A percentile compares a stretch with the other conserved stretches of the same genome.
Conservation (phyloP, 306 rosid genomes). For the Adenanthera pavonina region DNA sequence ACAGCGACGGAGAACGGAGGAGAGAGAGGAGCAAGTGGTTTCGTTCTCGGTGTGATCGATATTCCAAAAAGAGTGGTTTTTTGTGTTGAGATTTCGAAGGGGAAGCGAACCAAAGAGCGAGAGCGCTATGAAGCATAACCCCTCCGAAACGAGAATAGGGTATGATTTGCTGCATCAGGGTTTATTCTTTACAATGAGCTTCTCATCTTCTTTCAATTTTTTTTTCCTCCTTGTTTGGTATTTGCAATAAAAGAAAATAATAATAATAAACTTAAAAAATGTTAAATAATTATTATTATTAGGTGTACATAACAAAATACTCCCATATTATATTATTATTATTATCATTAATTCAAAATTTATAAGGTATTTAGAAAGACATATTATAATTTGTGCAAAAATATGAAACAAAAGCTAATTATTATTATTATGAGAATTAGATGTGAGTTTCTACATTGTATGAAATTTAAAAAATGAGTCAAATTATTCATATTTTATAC, state of each 20-base stretch:
- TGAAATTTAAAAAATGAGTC: too few relatives aligned
- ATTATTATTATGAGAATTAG: too few relatives aligned
- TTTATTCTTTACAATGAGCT: neutral
- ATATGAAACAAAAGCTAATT: too few relatives aligned
- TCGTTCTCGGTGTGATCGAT: constrained; percentile 38
- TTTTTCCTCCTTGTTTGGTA: neutral
- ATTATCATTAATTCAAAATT: too few relatives aligned
- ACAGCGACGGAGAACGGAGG: constrained; percentile 26
- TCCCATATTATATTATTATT: too few relatives aligned
- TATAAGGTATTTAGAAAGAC: too few relatives aligned
- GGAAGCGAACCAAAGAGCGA: neutral
- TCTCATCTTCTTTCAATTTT: neutral
- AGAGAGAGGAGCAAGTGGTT: neutral
- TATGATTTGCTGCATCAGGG: constrained; percentile 5
- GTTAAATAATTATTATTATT: too few relatives aligned
- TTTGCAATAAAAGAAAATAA: neutral
- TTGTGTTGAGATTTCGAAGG: constrained; percentile 35
- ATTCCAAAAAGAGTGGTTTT: neutral
- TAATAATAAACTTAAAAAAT: too few relatives aligned
- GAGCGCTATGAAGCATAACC: constrained; percentile 6
- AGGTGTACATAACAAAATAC: too few relatives aligned
- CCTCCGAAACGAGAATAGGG: neutral
- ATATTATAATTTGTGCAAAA: too few relatives aligned
- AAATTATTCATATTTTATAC: too few relatives aligned
- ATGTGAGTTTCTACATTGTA: too few relatives aligned